phyloP scores from a whole-genome alignment of 78 protist genomes.

The Monosiga brevicollis region DNA sequence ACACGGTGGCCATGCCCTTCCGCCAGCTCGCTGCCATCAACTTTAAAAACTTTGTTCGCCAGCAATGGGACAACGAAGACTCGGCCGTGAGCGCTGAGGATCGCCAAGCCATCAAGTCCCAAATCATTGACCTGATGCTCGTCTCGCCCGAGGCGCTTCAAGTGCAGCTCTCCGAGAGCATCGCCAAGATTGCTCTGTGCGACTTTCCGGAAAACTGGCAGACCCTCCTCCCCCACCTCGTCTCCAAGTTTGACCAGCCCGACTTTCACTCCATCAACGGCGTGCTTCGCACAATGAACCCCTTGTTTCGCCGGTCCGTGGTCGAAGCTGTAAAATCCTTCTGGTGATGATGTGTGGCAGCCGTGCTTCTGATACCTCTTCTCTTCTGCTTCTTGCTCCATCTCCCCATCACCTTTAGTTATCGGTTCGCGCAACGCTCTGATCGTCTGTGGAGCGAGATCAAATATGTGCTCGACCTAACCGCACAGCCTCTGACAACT shows the following conservation, averaged over 20 bases:
- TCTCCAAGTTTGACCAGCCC: background rate
- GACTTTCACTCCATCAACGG: constrained; percentile 12
- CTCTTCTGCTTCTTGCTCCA: too few species aligned
- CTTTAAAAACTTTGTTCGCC: background rate
- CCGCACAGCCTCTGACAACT: constrained; percentile 8
- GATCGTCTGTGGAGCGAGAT: constrained; percentile 4
- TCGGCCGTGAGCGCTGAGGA: background rate
- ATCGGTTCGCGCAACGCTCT: background rate
- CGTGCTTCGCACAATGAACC: constrained; percentile 1
- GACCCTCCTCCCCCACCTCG: constrained; percentile 4
- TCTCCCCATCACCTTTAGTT: too few species aligned
- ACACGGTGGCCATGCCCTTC: background rate
- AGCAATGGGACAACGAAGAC: background rate
- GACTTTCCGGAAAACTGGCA: constrained; percentile 16
- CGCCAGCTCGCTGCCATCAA: constrained; percentile 6
- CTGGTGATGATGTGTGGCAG: background rate
- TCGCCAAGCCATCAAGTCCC: background rate
- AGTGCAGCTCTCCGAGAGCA: constrained; percentile 2
- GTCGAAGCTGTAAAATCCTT: background rate
- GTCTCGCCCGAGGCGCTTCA: background rate
- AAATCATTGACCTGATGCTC: constrained; percentile 4
- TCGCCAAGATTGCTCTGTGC: background rate
- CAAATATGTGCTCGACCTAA: background rate
- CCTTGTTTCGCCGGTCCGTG: background rate
- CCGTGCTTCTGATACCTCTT: too few species aligned